These are phyloP conservation scores for Lactifluus piperatus DNA, from an alignment of 768 basidiomycete genomes.

Conservation along the genomic window DNA sequence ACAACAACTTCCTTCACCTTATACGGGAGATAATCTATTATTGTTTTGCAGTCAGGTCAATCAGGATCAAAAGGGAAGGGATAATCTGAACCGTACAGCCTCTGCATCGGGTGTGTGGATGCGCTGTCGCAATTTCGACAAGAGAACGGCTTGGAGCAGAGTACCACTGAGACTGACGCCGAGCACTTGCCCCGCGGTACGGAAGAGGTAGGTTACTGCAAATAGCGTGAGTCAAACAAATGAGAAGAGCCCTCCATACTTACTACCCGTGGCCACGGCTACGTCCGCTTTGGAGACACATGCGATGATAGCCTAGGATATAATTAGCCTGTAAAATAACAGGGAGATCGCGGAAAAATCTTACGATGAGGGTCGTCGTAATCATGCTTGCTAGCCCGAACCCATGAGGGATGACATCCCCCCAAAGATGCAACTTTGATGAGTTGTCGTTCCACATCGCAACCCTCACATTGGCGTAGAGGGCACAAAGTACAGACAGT, in stretches of 20 bases:
- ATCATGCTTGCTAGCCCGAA: conserved; percentile 80
- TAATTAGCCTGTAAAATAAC: conserved; percentile 3
- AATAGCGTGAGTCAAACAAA: background rate
- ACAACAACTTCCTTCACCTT: conserved; percentile 33
- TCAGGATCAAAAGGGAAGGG: conserved; percentile 1
- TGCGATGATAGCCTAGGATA: conserved; percentile 79
- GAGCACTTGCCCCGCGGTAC: conserved; percentile 91
- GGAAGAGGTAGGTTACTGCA: conserved; percentile 85
- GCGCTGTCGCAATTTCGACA: conserved; percentile 55
- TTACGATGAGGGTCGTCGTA: conserved; percentile 77
- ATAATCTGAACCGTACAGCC: conserved; percentile 42
- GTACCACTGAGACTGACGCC: conserved; percentile 87
- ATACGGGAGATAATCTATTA: conserved; percentile 65
- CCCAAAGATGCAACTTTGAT: conserved; percentile 56
- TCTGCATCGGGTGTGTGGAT: conserved; percentile 71
- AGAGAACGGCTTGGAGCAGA: conserved; percentile 71
- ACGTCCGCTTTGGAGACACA: conserved; percentile 71
- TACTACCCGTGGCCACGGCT: conserved; percentile 87
- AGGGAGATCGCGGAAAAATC: conserved; percentile 24
- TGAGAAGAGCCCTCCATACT: conserved; percentile 27
- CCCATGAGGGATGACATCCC: conserved; percentile 72
- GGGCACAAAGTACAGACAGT: conserved; percentile 47
- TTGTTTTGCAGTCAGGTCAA: conserved; percentile 17
- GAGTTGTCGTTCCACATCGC: conserved; percentile 59
- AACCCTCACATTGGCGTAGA: conserved; percentile 54